These are phyloP conservation scores for Cercophora samala DNA, from an alignment of 495 filamentous ascomycete genomes.

Conservation along the genomic window DNA sequence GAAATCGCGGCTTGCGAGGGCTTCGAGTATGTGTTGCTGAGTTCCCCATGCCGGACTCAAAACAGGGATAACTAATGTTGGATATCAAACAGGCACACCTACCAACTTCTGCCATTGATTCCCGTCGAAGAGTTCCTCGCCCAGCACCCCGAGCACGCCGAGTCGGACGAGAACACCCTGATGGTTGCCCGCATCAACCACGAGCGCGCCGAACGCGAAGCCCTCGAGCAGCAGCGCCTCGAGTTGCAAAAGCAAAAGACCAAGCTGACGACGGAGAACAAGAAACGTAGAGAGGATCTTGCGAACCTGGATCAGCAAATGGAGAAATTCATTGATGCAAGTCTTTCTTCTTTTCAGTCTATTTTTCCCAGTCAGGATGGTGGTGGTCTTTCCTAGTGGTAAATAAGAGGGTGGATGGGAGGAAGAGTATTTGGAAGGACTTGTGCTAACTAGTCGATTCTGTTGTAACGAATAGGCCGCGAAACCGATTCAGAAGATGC, in stretches of 20 bases:
- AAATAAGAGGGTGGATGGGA: neutral
- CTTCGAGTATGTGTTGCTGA: slow-evolving; percentile 68
- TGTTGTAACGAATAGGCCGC: slow-evolving; percentile 54
- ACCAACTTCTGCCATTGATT: slow-evolving; percentile 79
- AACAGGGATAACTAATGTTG: neutral
- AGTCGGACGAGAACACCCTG: slow-evolving; percentile 68
- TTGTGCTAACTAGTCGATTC: slow-evolving; percentile 20
- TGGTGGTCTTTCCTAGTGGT: neutral
- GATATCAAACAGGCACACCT: slow-evolving; percentile 65
- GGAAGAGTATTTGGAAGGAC: neutral
- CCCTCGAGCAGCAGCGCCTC: slow-evolving; percentile 81
- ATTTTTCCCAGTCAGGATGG: neutral
- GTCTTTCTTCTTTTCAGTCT: slow-evolving; percentile 20
- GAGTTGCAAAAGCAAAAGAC: slow-evolving; percentile 87
- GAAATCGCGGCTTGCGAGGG: slow-evolving; percentile 89
- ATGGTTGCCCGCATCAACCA: slow-evolving; percentile 93
- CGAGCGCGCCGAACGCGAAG: slow-evolving; percentile 80
- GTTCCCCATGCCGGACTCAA: neutral
- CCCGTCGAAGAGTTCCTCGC: slow-evolving; percentile 78
- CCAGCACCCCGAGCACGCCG: slow-evolving; percentile 68
- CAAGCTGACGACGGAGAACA: slow-evolving; percentile 86
- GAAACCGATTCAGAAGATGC: slow-evolving; percentile 79
- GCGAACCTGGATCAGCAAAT: slow-evolving; percentile 83
- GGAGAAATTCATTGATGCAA: slow-evolving; percentile 82
- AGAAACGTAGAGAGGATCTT: slow-evolving; percentile 90